Conservation (phyloP, 2,329 filamentous ascomycete genomes). For the Teratosphaeria zuluensis region DNA sequence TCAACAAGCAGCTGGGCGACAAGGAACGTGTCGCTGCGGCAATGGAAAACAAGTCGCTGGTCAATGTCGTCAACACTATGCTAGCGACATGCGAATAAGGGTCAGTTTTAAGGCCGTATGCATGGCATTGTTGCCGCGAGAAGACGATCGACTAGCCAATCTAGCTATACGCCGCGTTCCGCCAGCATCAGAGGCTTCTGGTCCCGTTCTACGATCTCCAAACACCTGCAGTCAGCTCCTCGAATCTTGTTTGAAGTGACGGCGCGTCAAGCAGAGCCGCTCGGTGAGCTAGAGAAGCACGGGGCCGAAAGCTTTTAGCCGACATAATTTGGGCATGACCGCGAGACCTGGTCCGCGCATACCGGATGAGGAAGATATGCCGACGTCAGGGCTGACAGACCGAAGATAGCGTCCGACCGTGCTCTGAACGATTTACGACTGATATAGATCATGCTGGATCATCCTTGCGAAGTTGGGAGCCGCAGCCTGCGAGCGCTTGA, state of each 20-base stretch:
- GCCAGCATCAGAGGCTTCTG: not conserved
- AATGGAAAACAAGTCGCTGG: slow-evolving; percentile 83
- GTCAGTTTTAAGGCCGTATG: not conserved
- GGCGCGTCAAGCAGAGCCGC: too few species aligned
- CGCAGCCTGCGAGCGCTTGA: too few species aligned
- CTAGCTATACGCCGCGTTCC: not conserved
- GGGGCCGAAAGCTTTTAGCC: not conserved
- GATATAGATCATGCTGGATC: too few species aligned
- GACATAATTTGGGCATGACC: not conserved
- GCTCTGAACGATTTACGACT: too few species aligned
- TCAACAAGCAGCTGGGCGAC: slow-evolving; percentile 92
- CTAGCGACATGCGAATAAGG: slow-evolving; percentile 38
- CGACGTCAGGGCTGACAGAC: not conserved
- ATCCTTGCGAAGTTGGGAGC: too few species aligned
- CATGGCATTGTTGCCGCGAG: not conserved
- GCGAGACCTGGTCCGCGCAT: not conserved
- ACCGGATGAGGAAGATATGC: not conserved
- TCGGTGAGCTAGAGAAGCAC: too few species aligned
- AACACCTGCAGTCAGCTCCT: too few species aligned
- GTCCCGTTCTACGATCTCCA: not conserved
- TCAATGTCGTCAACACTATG: slow-evolving; percentile 87
- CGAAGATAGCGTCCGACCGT: not conserved
- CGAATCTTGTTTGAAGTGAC: too few species aligned
- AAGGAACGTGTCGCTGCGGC: slow-evolving; percentile 95
- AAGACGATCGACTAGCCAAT: not conserved